phyloP scores from a whole-genome alignment of 2,329 filamentous ascomycete species.

The Diaporthe sp. region DNA sequence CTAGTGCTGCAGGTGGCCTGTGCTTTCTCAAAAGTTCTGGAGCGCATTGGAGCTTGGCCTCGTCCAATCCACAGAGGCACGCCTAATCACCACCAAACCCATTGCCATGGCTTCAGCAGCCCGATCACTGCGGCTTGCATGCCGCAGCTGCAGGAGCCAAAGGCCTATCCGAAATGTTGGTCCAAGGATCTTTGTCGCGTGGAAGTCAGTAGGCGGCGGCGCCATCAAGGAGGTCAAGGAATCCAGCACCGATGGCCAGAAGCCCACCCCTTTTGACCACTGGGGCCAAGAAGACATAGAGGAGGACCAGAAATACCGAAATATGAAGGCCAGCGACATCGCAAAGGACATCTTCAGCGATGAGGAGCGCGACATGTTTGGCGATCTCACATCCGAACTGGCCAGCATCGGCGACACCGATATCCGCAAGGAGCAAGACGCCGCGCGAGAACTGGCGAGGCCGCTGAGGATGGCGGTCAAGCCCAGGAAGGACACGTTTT shows the following conservation, averaged over 20 bases:
- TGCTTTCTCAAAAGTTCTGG: slow-evolving; percentile 35
- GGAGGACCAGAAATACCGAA: slow-evolving; percentile 34
- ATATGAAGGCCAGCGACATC: slow-evolving; percentile 39
- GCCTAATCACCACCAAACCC: slow-evolving; percentile 37
- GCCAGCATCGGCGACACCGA: slow-evolving; percentile 42
- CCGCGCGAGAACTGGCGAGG: slow-evolving; percentile 28
- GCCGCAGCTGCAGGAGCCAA: slow-evolving; percentile 52
- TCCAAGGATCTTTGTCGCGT: slow-evolving; percentile 45
- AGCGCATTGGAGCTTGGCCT: slow-evolving; percentile 18
- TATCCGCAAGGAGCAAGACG: slow-evolving; percentile 42
- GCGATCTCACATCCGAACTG: slow-evolving; percentile 31
- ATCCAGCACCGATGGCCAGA: slow-evolving; percentile 32
- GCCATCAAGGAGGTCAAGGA: slow-evolving; percentile 40
- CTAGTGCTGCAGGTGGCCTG: slow-evolving; percentile 23
- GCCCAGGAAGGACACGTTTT: slow-evolving; percentile 57
- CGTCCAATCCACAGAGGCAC: slow-evolving; percentile 35
- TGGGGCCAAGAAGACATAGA: slow-evolving; percentile 44
- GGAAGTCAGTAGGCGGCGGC: slow-evolving; percentile 46
- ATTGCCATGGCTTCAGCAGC: slow-evolving; percentile 57
- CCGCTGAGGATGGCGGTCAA: slow-evolving; percentile 44
- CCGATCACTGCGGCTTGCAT: slow-evolving; percentile 56
- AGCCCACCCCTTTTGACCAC: slow-evolving; percentile 39
- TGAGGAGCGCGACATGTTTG: slow-evolving; percentile 26
- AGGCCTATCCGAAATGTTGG: slow-evolving; percentile 43
- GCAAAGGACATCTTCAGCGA: slow-evolving; percentile 30